A percentile compares a stretch with the other conserved stretches of the same genome.
Evolutionary conservation across 345 rosid genomes (phyloP).

Genomic region (Corchorus olitorius): DNA sequence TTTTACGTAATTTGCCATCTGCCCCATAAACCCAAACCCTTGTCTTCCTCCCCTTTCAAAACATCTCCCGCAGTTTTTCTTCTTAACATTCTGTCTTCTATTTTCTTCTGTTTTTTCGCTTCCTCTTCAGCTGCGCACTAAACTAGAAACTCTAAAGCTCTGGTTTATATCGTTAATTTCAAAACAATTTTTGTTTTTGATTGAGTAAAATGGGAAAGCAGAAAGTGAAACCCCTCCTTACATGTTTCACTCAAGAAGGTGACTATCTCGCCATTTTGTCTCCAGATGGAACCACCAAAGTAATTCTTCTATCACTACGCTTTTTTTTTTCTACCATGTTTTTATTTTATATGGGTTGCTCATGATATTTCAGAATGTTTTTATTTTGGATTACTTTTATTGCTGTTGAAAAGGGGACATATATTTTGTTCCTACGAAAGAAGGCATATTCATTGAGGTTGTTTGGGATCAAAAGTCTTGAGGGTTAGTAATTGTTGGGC

Average conservation of each 20-base stretch:
- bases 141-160: not conserved
- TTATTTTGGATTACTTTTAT: not conserved
- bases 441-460: not conserved
- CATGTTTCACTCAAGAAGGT: conserved; percentile 43
- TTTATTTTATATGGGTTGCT: not conserved
- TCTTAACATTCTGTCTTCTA: too few relatives aligned
- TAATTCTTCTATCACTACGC: conserved; percentile 5
- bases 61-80: not conserved
- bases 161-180: not conserved
- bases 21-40: conserved; percentile 11
- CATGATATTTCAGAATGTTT: not conserved
- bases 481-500: not conserved
- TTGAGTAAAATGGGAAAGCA: conserved; percentile 40
- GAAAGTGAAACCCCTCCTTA: conserved; percentile 39
- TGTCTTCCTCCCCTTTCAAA: not conserved
- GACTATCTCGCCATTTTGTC: conserved; percentile 36
- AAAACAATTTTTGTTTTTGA: not conserved
- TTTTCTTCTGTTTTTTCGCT: not conserved
- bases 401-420: too few relatives aligned
- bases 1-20: not conserved
- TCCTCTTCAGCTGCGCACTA: not conserved
- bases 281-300: conserved; percentile 33
- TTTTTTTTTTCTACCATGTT: not conserved
- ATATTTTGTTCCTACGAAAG: not conserved
- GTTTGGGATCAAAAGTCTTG: not conserved